These are phyloP conservation scores for Penicillium italicum DNA, from an alignment of 2,329 filamentous ascomycete species.

Conservation along the genomic window DNA sequence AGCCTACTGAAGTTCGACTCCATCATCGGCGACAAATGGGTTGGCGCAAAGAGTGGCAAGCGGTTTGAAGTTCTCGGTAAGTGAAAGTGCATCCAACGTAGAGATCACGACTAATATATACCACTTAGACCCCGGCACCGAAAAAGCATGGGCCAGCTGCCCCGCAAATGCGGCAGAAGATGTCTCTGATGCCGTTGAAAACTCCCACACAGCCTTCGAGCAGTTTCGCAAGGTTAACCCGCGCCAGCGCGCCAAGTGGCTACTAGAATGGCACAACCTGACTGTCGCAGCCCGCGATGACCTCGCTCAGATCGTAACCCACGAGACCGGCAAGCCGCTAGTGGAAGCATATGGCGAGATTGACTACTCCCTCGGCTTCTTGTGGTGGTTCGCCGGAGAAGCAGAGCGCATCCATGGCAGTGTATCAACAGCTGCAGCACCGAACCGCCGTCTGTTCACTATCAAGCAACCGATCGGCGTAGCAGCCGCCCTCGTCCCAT, in stretches of 20 bases:
- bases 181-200: slow-evolving; percentile 58
- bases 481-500: slow-evolving; percentile 64
- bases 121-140: slow-evolving; percentile 49
- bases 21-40: slow-evolving; percentile 50
- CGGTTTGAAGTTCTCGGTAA: slow-evolving; percentile 51
- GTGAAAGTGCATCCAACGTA: not conserved
- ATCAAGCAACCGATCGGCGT: slow-evolving; percentile 73
- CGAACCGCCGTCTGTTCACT: slow-evolving; percentile 63
- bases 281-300: slow-evolving; percentile 62
- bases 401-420: slow-evolving; percentile 62
- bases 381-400: slow-evolving; percentile 59
- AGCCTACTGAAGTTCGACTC: slow-evolving; percentile 50
- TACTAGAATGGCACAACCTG: slow-evolving; percentile 63
- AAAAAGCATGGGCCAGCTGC: slow-evolving; percentile 50
- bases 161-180: slow-evolving; percentile 54
- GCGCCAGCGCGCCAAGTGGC: slow-evolving; percentile 57
- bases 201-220: slow-evolving; percentile 59
- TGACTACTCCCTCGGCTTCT: slow-evolving; percentile 54
- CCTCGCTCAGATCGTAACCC: slow-evolving; percentile 59
- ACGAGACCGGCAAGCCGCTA: slow-evolving; percentile 59
- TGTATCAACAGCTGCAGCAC: slow-evolving; percentile 56
- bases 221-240: slow-evolving; percentile 59
- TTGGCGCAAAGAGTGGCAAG: slow-evolving; percentile 45
- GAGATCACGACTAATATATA: not conserved
- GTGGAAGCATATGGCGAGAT: slow-evolving; percentile 54